Evolutionary conservation across 2,329 filamentous ascomycete genomes (phyloP), one percentile per base, ranked within the genome.

Genomic region (Fusarium odoratissimum): DNA sequence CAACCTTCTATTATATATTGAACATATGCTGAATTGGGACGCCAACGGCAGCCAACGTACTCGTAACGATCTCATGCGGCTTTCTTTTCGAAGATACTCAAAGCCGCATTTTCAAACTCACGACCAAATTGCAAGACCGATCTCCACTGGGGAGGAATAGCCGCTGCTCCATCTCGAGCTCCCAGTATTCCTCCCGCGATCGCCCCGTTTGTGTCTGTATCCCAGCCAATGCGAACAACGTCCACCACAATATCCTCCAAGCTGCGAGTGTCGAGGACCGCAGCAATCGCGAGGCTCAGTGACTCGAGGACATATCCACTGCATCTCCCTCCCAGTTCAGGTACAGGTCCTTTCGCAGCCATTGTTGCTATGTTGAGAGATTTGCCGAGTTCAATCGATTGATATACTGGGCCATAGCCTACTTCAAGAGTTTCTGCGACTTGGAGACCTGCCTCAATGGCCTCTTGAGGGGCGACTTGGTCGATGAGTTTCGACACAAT

Each of bases 161-260:
- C 81, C 4, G 80, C 76, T 6, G 80, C 75, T 6, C 85, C 85
- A 52, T 86, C 84, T 31, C 84, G 76, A 4, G 84, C 85, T 0
- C 85, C 85, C 5, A 87, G 63, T 6, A 86, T 68, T 1, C 85
- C 85, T 2, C 85, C 84, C 0, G 84, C 83, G 45, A 86, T 81
- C 1, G 85, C 85, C 1, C 72, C 84, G 60, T 86, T 86, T 0
- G 85, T 86, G 66, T 87, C 85, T 1, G 84, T 83, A 61, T 87
- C 85, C 21, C 72, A 75, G 4, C 85, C 85, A 37, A 86, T 77
- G 8, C 83, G 73, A 12, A 86, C 83, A 25, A 86, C 81, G 71
- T 86, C 84, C 0, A 86, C 80, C 8, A 87, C 61, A 14, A 86
- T 73, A n/a, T 86, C 83, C 51, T 84, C 84, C 8, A 86, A 67